Evolutionary conservation across 2,329 filamentous ascomycete genomes (phyloP).

Genomic region (Beauveria asiatica): DNA sequence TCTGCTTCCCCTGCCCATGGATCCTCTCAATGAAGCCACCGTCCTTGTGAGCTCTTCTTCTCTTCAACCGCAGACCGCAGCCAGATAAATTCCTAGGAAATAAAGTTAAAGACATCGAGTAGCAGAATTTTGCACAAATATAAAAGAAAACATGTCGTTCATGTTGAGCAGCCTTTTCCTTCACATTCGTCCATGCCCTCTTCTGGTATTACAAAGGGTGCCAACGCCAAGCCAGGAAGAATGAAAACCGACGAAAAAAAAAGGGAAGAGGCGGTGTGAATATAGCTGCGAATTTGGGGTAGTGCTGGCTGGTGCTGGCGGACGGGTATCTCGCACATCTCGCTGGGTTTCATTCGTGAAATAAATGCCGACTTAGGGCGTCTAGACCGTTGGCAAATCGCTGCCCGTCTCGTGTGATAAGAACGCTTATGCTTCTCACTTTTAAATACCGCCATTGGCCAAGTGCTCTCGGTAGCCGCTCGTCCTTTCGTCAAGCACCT

Average conservation of each 20-base stretch:
- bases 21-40: slow-evolving; percentile 16
- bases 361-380: neutral
- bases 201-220: slow-evolving; percentile 12
- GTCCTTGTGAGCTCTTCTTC: slow-evolving; percentile 8
- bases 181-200: slow-evolving; percentile 3
- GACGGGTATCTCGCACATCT: slow-evolving; percentile 15
- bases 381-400: neutral
- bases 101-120: slow-evolving; percentile 7
- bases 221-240: slow-evolving; percentile 9
- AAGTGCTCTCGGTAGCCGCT: neutral
- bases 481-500: slow-evolving; percentile 14
- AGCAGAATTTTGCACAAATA: neutral
- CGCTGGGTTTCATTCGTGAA: neutral
- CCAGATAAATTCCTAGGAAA: neutral
- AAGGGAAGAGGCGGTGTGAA: slow-evolving; percentile 6
- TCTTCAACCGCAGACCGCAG: neutral
- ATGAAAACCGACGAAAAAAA: neutral
- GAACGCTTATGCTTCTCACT: neutral
- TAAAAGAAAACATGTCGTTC: slow-evolving; percentile 5
- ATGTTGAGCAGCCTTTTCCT: neutral
- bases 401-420: neutral
- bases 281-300: neutral
- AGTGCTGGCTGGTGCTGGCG: slow-evolving; percentile 14
- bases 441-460: neutral
- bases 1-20: slow-evolving; percentile 18